A percentile compares a stretch with the other conserved stretches of the same genome.
These are phyloP conservation scores for Pythium sp. DNA, from an alignment of 352 stramenopile species.

Conservation along the genomic window DNA sequence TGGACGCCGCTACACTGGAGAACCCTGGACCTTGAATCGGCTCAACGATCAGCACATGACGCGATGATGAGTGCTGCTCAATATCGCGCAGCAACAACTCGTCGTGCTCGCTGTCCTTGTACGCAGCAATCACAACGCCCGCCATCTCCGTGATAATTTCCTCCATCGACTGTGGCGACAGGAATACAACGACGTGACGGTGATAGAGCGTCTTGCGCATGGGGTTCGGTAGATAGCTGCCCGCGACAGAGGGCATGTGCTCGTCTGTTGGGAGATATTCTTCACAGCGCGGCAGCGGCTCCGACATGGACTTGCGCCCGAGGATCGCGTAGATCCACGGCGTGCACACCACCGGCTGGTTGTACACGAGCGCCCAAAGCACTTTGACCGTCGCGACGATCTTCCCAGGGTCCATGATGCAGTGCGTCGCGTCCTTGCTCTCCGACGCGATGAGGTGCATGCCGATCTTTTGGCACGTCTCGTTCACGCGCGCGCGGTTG, in stretches of 20 bases:
- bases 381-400: conserved; percentile 85
- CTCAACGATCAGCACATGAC: conserved; percentile 66
- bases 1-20: conserved; percentile 52
- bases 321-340: conserved; percentile 80
- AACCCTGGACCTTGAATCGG: conserved; percentile 45
- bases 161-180: conserved; percentile 73
- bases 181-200: conserved; percentile 70
- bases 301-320: conserved; percentile 66
- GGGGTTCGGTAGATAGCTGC: conserved; percentile 73
- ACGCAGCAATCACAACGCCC: conserved; percentile 59
- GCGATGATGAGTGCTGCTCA: conserved; percentile 40
- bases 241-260: conserved; percentile 46
- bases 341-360: conserved; percentile 78
- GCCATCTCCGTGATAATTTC: conserved; percentile 74
- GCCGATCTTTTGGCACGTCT: conserved; percentile 73
- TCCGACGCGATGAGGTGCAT: conserved; percentile 71
- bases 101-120: conserved; percentile 51
- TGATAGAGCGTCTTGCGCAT: conserved; percentile 76
- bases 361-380: conserved; percentile 84
- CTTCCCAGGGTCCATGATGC: conserved; percentile 79
- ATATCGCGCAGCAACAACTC: conserved; percentile 54
- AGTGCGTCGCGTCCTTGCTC: conserved; percentile 74
- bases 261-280: conserved; percentile 67
- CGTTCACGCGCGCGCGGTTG: conserved; percentile 60
- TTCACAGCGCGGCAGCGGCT: conserved; percentile 73